Evolutionary conservation across 768 basidiomycete species (phyloP), one percentile per base, ranked within the genome.

Genomic region (Calocera viscosa): DNA sequence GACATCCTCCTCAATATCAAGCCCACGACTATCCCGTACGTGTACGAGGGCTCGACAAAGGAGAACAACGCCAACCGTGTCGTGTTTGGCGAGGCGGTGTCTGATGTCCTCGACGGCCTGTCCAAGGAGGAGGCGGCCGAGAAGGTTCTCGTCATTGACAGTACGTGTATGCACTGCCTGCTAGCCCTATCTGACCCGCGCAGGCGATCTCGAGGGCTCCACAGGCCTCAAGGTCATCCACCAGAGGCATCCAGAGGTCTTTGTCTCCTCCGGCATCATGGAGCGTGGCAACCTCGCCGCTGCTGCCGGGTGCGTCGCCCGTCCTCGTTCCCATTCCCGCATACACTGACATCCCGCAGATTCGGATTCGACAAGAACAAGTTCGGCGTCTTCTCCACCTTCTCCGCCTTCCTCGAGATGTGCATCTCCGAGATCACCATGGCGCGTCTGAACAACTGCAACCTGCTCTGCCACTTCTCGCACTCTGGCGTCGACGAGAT

Each of bases 371-470:
- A 85, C 39, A 75, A 82, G 26, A 82, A 91, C 72, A 91, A 91
- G 76, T 89, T 87, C 68, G 91, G 91, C 68, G 89, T 91, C 66
- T 91, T 91, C 79, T 90, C 90, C 28, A 93, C 91, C 2, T 94
- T 94, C 78, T 89, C 88, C 63, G 91, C 91, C 2, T 94, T 94
- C 82, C 80, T 91, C 67, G 91, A 94, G 82, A 93, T 93, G 91
- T 80, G 89, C 63, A 76, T 94, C 65, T 91, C 90, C 2, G 91
- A 94, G 75, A 78, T 92, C 64, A 93, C 91, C 12, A 94, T 93
- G 91, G 91, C 91, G n/a, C 84, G 91, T 65, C 76, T 94, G 74
- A 94, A 94, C 76, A 82, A 88, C 71, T 89, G 89, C 80, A 94
- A 93, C 73, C 86, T 93, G 10, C 82, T 94, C 26, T 87, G 82